Base-by-base conservation (phyloP, 768 basidiomycete species). In the Agaricus blazei region DNA sequence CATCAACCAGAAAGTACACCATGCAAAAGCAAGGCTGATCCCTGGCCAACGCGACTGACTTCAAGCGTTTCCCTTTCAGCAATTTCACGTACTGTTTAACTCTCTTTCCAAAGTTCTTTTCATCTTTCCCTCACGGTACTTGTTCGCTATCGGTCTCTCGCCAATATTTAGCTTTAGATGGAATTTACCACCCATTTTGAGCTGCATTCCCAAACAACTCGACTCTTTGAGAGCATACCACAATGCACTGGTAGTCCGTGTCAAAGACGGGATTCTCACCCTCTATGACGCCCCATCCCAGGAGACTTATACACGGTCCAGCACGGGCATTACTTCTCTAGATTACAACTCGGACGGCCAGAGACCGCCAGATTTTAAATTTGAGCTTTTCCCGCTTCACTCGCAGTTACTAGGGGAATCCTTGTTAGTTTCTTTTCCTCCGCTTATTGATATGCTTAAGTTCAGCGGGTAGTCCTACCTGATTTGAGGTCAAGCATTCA, bases 341-440 rank as follows among this genome's bases (percentile, higher is more conserved):
- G 82, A 84, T 82, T 84, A 85, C 84, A 85, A 84, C 79, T 84
- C 81, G 80, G 80, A 80, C 76, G 61, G 70, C 73, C 74, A 69
- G 70, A 71, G 75, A 73, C 77, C 65, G 75, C 78, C 84, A 85
- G 84, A 85, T 85, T 85, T 77, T 74, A 85, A 85, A 85, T 84
- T 86, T 85, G 85, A 85, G 84, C 83, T 85, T 73, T 81, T 87
- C 83, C 85, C 81, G 73, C 81, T 87, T 86, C 85, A 84, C 85
- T 87, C 81, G 83, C 85, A 83, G 85, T 83, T 87, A 87, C 85
- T 86, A 83, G 78, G 83, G 85, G 82, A 87, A 87, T 86, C 85
- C 85, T 85, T 80, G 85, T 87, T 87, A 85, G 84, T 88, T 88
- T 86, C 86, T 88, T 88, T 87, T 87, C 85, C 85, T 87, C 84